Evolutionary conservation across 139 green algal genomes (phyloP).

Genomic region (Dunaliella primolecta): DNA sequence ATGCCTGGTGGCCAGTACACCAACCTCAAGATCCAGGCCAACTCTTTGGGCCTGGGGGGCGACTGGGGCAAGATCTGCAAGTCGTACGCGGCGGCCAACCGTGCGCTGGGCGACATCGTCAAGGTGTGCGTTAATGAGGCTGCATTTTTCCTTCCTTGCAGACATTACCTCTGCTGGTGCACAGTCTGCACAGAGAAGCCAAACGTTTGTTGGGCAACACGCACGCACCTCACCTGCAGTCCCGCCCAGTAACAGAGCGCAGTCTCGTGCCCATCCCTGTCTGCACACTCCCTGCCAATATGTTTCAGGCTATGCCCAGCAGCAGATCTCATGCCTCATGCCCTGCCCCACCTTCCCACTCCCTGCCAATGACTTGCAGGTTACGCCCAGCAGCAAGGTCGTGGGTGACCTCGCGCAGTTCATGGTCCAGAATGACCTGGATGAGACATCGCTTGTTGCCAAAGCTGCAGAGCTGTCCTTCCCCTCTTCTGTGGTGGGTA

Average conservation of each 20-base stretch:
- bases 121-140: conserved; percentile 57
- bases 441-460: conserved; percentile 74
- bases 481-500: conserved; percentile 62
- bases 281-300: too few species aligned
- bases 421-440: conserved; percentile 90
- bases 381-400: conserved; percentile 48
- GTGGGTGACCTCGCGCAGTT: conserved; percentile 95
- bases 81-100: conserved; percentile 86
- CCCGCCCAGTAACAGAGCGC: too few species aligned
- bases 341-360: too few species aligned
- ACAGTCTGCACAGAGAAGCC: too few species aligned
- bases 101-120: conserved; percentile 87
- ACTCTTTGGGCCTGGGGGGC: conserved; percentile 74
- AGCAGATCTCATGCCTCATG: too few species aligned
- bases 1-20: conserved; percentile 81
- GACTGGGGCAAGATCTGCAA: conserved; percentile 83
- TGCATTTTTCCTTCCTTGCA: conserved; percentile 6
- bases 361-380: too few species aligned
- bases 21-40: conserved; percentile 52
- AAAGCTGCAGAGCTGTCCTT: conserved; percentile 76
- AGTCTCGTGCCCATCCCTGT: too few species aligned
- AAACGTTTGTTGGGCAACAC: too few species aligned
- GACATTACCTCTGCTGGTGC: too few species aligned
- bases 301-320: too few species aligned
- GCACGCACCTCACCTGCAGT: too few species aligned